Base-by-base conservation (phyloP, 2,329 filamentous ascomycete genomes). In the Colletotrichum liriopes region DNA sequence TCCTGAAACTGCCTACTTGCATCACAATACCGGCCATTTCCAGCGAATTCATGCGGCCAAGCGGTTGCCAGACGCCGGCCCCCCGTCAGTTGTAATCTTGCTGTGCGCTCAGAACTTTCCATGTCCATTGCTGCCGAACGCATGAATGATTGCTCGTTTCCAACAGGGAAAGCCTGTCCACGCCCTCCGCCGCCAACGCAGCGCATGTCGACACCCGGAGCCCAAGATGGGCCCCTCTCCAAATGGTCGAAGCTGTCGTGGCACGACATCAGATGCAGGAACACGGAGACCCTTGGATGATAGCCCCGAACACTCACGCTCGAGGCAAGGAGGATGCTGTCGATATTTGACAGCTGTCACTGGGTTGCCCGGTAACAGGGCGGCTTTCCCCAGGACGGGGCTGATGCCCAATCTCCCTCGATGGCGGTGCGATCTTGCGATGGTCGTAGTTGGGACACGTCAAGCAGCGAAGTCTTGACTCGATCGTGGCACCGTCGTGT, bases 101-200 rank as follows among this genome's bases (percentile, higher is more conserved):
- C 32, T 12, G 61, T 58, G 65, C 56, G 56, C 49, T 49, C 64
- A 59, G 65, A 63, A 63, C 45, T 39, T 45, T 39, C 59, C 11
- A 41, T 62, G 58, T 64, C 39, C 39, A 41, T 49, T 62, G 32
- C 41, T 51, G 45, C 49, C 20, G 18, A 45, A 54, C 69, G 69
- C 69, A 72, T 72, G 59, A 72, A 72, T 72, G 65, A 69, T 72
- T 72, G 59, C 60, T 54, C 65, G 54, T 69, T 69, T 69, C 59
- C 35, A 59, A 54, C 69, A 72, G 69, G 69, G 69, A 60, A 35
- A 39, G 47, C 69, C 69, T 69, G 65, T 55, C 32, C 59, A 39
- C 20, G 29, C 39, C 32, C 20, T 51, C 23, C 23, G 7, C 43
- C 54, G 65, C 65, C 69, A 72, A 69, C 69, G 51, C 65, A 65